Conservation (phyloP, 2,329 filamentous ascomycete genomes). For the Aspergillus quadrilineatus region DNA sequence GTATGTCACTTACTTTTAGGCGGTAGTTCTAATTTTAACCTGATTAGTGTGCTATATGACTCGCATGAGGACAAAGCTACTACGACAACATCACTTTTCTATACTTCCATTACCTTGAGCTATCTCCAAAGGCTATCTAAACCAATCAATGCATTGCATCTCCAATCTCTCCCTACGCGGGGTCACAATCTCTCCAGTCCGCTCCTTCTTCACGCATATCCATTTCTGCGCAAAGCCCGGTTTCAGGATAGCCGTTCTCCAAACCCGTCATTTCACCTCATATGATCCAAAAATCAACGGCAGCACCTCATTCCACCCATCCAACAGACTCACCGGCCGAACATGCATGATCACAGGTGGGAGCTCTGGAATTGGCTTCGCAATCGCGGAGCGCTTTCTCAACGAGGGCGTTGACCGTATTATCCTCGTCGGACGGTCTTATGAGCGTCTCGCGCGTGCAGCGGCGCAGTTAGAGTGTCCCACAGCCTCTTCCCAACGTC, state of each 20-base stretch:
- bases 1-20: background rate
- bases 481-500: background rate
- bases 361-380: constrained; percentile 67
- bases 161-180: background rate
- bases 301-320: constrained; percentile 13
- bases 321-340: constrained; percentile 33
- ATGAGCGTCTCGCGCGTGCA: constrained; percentile 46
- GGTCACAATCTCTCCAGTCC: background rate
- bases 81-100: background rate
- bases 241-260: background rate
- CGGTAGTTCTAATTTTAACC: too few relatives aligned
- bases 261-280: constrained; percentile 11
- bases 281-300: background rate
- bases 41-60: too few relatives aligned
- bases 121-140: background rate
- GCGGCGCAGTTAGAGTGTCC: constrained; percentile 25
- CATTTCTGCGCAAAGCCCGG: background rate
- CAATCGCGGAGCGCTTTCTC: constrained; percentile 67
- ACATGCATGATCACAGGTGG: constrained; percentile 65
- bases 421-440: constrained; percentile 61
- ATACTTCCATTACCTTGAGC: background rate
- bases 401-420: constrained; percentile 57
- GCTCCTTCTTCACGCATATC: background rate
- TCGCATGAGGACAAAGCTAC: background rate
- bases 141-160: constrained; percentile 2